phyloP scores from a whole-genome alignment of 306 rosid genomes.

The Prunus campanulata region DNA sequence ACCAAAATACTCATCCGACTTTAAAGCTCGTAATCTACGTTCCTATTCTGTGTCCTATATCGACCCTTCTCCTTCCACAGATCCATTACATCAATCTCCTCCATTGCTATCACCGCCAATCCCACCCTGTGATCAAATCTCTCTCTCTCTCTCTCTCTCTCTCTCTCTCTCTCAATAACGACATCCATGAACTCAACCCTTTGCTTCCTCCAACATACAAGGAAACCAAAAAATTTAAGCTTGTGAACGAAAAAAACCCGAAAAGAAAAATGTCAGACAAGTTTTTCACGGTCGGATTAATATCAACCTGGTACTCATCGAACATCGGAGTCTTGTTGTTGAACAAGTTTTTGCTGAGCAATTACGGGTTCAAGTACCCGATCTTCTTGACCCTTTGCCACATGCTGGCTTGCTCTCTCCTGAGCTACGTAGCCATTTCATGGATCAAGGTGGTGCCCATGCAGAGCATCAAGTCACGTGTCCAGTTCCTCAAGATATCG shows the following conservation, averaged over 20 bases:
- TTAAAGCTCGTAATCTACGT: conserved; percentile 10
- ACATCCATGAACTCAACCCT: neutral
- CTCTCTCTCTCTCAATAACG: neutral
- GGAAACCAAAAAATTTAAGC: no score
- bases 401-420: conserved; percentile 87
- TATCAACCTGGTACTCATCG: conserved; percentile 82
- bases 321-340: conserved; percentile 87
- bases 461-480: conserved; percentile 80
- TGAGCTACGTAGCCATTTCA: conserved; percentile 91
- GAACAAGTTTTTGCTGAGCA: conserved; percentile 86
- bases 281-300: conserved; percentile 69
- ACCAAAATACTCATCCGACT: neutral
- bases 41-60: neutral
- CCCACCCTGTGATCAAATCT: neutral
- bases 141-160: neutral
- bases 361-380: conserved; percentile 97
- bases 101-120: neutral
- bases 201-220: neutral
- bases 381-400: conserved; percentile 97
- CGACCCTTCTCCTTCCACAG: neutral
- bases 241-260: neutral
- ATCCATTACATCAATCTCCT: neutral
- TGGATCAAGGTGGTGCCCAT: conserved; percentile 93
- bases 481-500: conserved; percentile 82
- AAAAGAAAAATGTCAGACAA: conserved; percentile 31